Conservation (phyloP, 2,329 filamentous ascomycete genomes). For the Paraconiothyrium sp. region DNA sequence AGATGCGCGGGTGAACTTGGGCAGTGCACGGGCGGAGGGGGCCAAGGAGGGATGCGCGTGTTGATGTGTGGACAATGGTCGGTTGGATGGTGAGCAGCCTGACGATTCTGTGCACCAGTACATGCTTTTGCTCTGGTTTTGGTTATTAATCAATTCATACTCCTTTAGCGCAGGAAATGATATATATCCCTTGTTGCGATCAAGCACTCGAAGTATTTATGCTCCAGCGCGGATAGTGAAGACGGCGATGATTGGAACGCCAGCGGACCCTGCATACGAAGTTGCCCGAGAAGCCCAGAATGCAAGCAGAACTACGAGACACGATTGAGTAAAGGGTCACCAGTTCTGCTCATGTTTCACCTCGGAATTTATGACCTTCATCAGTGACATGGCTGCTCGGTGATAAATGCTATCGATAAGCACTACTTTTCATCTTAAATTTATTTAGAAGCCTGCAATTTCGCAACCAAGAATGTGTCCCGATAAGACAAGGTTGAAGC, state of each 20-base stretch:
- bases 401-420: neutral
- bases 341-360: neutral
- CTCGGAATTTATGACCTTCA: neutral
- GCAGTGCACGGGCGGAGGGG: conserved; percentile 73
- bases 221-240: neutral
- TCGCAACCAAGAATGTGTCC: neutral
- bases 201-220: neutral
- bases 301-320: neutral
- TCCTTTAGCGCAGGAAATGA: conserved; percentile 5
- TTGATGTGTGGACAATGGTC: conserved; percentile 52
- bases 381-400: neutral
- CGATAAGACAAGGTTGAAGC: neutral
- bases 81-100: neutral
- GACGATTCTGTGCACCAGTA: neutral
- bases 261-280: neutral
- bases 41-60: conserved; percentile 93
- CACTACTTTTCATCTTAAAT: neutral
- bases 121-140: neutral
- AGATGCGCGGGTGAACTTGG: conserved; percentile 82
- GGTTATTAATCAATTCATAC: neutral
- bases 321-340: neutral
- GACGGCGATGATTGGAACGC: neutral
- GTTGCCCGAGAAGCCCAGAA: neutral
- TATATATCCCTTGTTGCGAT: neutral
- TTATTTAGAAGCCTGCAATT: neutral